Evolutionary conservation across 345 rosid species (phyloP), one percentile per base, ranked within the genome.

Genomic region (Populus davidiana): DNA sequence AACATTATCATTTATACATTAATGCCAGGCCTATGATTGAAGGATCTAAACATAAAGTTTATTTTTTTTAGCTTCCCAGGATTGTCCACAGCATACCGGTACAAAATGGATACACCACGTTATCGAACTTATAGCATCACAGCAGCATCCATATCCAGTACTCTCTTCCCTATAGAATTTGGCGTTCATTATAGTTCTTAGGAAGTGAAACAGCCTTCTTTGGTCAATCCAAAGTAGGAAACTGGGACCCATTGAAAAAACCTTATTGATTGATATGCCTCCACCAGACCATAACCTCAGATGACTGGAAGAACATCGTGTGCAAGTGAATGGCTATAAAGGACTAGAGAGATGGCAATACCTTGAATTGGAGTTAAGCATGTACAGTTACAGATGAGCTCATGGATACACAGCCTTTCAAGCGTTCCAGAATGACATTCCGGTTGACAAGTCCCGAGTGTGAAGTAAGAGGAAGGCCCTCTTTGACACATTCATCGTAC

Each of bases 401-500:
- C 81, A 88, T 73, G 25, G 99, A 87, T 56, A 88, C 87, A 69
- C 98, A 93, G 68, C 91, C 90, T 78, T 88, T 92, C 80, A 96
- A 83, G 59, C 92, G 93, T 75, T 92, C 89, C 36, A 95, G 75
- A 77, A 95, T 89, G 54, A 69, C 87, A 21, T 88, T 96, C 73
- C 90, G 83, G 81, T 83, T 88, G 1, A 86, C 90, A 23, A 93
- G 88, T 50, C 91, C 86, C 38, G 92, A 88, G 81, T 91, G 96
- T 68, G 90, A 90, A 49, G 90, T 89, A 23, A 93, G 87, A 50
- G 99, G 98, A 69, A 93, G 88, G 8, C 99, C 99, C 76, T 90
- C 98, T 88, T 91, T 92, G 18, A 90, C 90, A 71, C 98, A 91
- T 67, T 89, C 96, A 18, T 96, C 97, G 63, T 88, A 91, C 84